These are phyloP conservation scores for Lecanicillium sp. DNA, from an alignment of 2,329 filamentous ascomycete species.

Conservation along the genomic window DNA sequence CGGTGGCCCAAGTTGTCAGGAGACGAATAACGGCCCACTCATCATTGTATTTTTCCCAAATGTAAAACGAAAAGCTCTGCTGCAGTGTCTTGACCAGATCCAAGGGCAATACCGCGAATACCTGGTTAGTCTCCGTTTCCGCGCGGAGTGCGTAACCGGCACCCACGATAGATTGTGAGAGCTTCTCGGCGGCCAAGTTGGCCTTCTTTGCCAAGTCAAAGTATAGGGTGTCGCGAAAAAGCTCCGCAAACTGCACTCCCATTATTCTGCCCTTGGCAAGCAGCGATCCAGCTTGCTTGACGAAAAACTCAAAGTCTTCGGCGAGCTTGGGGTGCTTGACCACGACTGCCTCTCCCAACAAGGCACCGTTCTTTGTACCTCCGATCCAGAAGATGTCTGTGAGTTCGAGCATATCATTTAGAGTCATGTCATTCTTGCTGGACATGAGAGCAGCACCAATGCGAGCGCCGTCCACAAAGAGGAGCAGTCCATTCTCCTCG, in stretches of 20 bases:
- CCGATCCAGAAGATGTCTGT: slow-evolving; percentile 48
- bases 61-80: slow-evolving; percentile 35
- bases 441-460: slow-evolving; percentile 35
- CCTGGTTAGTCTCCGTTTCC: slow-evolving; percentile 41
- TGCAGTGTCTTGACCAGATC: slow-evolving; percentile 29
- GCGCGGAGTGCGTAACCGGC: slow-evolving; percentile 33
- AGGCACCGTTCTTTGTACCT: slow-evolving; percentile 41
- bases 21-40: slow-evolving; percentile 32
- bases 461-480: slow-evolving; percentile 40
- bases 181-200: slow-evolving; percentile 33
- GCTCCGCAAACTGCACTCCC: slow-evolving; percentile 39
- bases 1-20: slow-evolving; percentile 43
- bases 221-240: slow-evolving; percentile 36
- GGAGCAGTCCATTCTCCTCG: slow-evolving; percentile 28
- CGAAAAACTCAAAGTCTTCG: slow-evolving; percentile 39
- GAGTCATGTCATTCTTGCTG: slow-evolving; percentile 31
- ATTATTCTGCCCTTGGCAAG: slow-evolving; percentile 41
- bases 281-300: slow-evolving; percentile 43
- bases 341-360: slow-evolving; percentile 42
- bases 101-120: slow-evolving; percentile 36
- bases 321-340: slow-evolving; percentile 33
- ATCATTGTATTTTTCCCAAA: slow-evolving; percentile 35
- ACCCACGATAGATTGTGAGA: slow-evolving; percentile 32
- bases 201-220: slow-evolving; percentile 36
- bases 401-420: slow-evolving; percentile 34